Evolutionary conservation across 768 basidiomycete genomes (phyloP).

Genomic region (Boletus pseudo-olivaceus): DNA sequence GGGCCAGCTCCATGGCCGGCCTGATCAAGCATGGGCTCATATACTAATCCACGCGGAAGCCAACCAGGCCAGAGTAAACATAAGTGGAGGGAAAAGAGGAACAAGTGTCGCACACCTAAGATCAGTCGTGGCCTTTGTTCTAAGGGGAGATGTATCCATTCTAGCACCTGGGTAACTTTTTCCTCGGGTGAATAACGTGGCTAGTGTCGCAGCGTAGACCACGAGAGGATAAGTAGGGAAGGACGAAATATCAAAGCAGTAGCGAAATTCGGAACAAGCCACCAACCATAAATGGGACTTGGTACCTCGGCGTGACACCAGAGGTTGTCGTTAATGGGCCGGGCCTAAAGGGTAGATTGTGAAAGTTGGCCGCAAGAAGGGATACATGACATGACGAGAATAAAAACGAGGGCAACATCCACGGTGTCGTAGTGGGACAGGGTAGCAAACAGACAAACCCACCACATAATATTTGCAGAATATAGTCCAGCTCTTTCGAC

Average conservation of each 20-base stretch:
- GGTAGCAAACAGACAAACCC: conserved; percentile 20
- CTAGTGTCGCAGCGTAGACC: not conserved
- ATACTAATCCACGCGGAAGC: conserved; percentile 40
- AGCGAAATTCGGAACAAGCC: not conserved
- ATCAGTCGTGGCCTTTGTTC: conserved; percentile 71
- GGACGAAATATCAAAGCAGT: not conserved
- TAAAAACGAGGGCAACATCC: not conserved
- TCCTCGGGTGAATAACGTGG: conserved; percentile 23
- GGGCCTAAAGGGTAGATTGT: conserved; percentile 5
- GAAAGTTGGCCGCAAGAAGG: not conserved
- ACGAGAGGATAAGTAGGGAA: not conserved
- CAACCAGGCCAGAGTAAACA: not conserved
- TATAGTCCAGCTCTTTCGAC: conserved; percentile 65
- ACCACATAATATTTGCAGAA: conserved; percentile 91
- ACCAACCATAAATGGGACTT: conserved; percentile 16
- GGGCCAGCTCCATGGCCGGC: conserved; percentile 72
- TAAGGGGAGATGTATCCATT: conserved; percentile 67
- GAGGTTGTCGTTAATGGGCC: conserved; percentile 11
- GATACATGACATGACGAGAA: not conserved
- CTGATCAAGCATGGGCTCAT: conserved; percentile 83
- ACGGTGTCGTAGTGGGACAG: not conserved
- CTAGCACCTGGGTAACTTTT: conserved; percentile 68
- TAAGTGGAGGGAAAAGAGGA: not conserved
- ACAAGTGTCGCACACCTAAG: conserved; percentile 41
- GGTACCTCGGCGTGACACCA: conserved; percentile 11